A percentile compares a stretch with the other conserved stretches of the same genome.
These are phyloP conservation scores for Raphanus hybrid DNA, from an alignment of 441 rosid species.

Conservation along the genomic window DNA sequence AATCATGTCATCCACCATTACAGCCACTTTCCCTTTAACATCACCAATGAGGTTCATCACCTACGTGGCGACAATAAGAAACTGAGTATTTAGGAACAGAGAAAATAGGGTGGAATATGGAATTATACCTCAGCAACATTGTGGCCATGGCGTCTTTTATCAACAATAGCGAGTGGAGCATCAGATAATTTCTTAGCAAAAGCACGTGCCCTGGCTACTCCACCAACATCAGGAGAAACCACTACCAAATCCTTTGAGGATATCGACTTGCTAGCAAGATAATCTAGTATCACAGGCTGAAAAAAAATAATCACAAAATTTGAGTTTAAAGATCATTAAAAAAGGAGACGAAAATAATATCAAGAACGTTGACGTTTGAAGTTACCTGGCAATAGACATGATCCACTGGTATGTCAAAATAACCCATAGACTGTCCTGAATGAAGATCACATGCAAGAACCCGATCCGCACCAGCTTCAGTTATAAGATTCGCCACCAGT, in stretches of 20 bases:
- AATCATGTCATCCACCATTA: slow-evolving; percentile 95
- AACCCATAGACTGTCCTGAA: slow-evolving; percentile 81
- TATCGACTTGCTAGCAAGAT: slow-evolving; percentile 77
- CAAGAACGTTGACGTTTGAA: no score
- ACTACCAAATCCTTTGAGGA: slow-evolving; percentile 70
- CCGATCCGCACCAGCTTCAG: slow-evolving; percentile 79
- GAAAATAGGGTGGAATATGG: neutral
- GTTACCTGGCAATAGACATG: slow-evolving; percentile 61
- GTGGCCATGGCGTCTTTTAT: slow-evolving; percentile 85
- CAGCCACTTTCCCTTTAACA: slow-evolving; percentile 86
- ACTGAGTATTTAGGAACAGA: neutral
- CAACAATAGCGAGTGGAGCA: slow-evolving; percentile 74
- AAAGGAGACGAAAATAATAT: no score
- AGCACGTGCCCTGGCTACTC: slow-evolving; percentile 81
- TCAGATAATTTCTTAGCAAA: slow-evolving; percentile 77
- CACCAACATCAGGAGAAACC: slow-evolving; percentile 80
- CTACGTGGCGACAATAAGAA: slow-evolving; percentile 36
- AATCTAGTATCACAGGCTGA: slow-evolving; percentile 54
- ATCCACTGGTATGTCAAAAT: slow-evolving; percentile 81
- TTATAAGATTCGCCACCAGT: slow-evolving; percentile 76
- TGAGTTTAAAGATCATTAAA: no score
- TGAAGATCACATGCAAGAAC: slow-evolving; percentile 78
- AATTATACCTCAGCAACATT: slow-evolving; percentile 69
- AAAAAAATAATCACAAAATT: no score
- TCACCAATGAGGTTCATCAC: slow-evolving; percentile 94